Evolutionary conservation across 805 yeast genomes (phyloP), one percentile per base, ranked within the genome.

Genomic region (Metschnikowia baotianmanensis): DNA sequence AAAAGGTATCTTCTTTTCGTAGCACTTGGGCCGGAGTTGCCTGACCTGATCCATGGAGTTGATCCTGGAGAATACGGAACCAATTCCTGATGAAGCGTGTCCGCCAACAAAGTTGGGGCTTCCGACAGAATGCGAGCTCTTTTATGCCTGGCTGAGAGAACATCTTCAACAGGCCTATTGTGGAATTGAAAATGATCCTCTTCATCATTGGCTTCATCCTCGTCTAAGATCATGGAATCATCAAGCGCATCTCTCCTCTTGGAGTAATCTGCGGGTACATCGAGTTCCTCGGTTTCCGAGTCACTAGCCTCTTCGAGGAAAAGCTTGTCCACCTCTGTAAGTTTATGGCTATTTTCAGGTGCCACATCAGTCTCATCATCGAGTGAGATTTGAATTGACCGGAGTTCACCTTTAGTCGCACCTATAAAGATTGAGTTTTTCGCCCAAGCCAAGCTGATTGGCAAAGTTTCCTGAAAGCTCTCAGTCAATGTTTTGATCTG

Each of bases 1-100:
- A 88, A 79, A 29, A 91, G 63, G 53, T 88, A 90, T 39, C 96
- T 71, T 61, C 91, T 76, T 20, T 43, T 45, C 5, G 54, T 47
- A 4, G 45, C 30, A 9, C 38, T 43, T 3, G 47, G 36, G 9
- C 49, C 33, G 38, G 79, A 77, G 4, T 66, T 69, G 11, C 40
- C 48, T 2, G 65, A 53, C 33, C 38, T 45, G 17, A 49, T 42
- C 83, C 90, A 89, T 0, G 96, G 96, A 0, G 98, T 91, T 6
- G 84, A 77, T 1, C 98, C 98, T 1, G 87, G 85, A 3, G 95
- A 87, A 51, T 80, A 83, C 0, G 96, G 90, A 33, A 64, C 68
- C 6, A 36, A 19, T 18, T 13, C 28, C 11, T 35, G 30, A 11
- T 21, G 13, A 13, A 22, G 27, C 6, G 26, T 22, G 4, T 13